Evolutionary conservation across 106 monocot genomes (phyloP), one percentile per base, ranked within the genome.

Genomic region (Dendrobium catenatum): DNA sequence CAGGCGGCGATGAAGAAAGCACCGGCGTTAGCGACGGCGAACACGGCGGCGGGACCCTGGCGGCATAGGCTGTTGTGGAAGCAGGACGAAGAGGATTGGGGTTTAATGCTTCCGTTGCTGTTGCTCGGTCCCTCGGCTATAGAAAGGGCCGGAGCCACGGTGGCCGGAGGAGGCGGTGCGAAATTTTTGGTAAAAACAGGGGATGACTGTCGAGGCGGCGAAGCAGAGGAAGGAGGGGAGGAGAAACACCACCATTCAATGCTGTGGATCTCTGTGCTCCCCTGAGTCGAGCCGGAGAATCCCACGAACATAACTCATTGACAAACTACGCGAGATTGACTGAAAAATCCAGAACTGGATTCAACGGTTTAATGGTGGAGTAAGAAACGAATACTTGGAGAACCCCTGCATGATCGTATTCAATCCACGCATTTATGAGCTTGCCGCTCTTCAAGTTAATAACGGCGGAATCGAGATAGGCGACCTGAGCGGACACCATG

Each of bases 221-320:
- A 48, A 29, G 26, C 55, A 22, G 89, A 42, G 0, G 81, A 59
- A 4, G 80, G 37, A 8, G 85, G 43, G 9, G 96, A 86, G 5
- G 93, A 89, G 85, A 99, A 99, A 79, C 87, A 95, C 98, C 98
- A 99, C 93, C 93, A 93, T 31, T 95, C 89, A 26, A 99, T 82
- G 81, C 85, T 85, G 85, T 99, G 98, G 61, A 87, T 80, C 88
- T 99, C 98, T 1, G 98, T 99, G 82, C 98, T 99, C 55, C 93
- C 98, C 82, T 99, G 98, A 3, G 98, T 99, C 29, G 95, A 88
- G 9, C 83, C 98, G 17, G 98, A 91, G 93, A 99, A 99, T 5
- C 98, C 98, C 1, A 99, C 95, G 83, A 68, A 99, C 79, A 86
- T 85, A 68, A 81, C 84, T 90, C 98, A 17, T 86, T 78, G 9